Base-by-base conservation (phyloP, 345 rosid species). In the Microcos paniculata region DNA sequence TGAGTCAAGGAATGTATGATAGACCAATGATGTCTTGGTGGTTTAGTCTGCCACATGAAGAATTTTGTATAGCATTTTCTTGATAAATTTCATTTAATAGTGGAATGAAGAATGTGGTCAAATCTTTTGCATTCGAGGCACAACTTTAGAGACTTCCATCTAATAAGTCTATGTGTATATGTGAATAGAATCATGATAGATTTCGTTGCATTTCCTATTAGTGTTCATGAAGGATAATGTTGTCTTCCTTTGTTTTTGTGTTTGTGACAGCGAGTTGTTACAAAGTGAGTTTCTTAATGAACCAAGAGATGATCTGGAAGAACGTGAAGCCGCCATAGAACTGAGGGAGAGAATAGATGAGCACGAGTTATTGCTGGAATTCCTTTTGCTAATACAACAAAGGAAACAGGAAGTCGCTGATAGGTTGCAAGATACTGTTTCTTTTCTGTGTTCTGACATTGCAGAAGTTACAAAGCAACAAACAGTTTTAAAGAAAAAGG, bases 291-390 rank as follows among this genome's bases (percentile, higher is more conserved):
- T 96, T 78, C 91, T 96, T 13, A 90, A 84, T 15, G 97, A 93
- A 80, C 88, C 90, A 52, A 90, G 92, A 72, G 91, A 89, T 38
- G 73, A 80, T 76, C 70, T 96, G 78, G 97, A 87, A 85, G 98
- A 88, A 71, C 97, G 91, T 62, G 97, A 96, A 89, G 94, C 94
- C 4, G 97, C 97, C 28, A 79, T 90, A 75, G 82, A 90, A 80
- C 90, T 96, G 18, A 80, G 87, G 80, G 96, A 92, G 80, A 88
- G 62, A 83, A 90, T 92, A 70, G 97, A 92, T 68, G 97, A 96
- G 82, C 88, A 93, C 30, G 99, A 93, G 81, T 82, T 88, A 74
- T 80, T 93, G 81, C 87, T 96, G n/a, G 99, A 93, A 66, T 96
- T 93, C 87, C 95, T 96, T 72, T 70, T 87, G 80, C 63, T 92